A percentile compares a stretch with the other conserved stretches of the same genome.
Conservation (phyloP, 208 protist species). For the Strigomonas galati region DNA sequence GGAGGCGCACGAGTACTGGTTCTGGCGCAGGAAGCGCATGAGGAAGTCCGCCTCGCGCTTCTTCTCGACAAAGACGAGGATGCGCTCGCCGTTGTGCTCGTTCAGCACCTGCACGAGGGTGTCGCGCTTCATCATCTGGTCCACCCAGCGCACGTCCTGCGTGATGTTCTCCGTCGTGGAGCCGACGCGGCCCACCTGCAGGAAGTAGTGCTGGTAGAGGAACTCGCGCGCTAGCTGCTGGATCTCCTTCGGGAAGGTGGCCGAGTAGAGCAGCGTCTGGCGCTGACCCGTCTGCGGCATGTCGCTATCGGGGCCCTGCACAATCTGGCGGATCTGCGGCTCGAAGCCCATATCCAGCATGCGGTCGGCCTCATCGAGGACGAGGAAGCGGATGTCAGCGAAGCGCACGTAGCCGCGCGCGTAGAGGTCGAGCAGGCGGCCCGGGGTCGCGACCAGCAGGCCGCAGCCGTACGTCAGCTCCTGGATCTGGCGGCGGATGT, state of each 20-base stretch:
- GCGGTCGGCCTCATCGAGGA: constrained; percentile 98
- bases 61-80: constrained; percentile 99
- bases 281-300: constrained; percentile 95
- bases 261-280: constrained; percentile 99
- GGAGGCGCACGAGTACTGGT: constrained; percentile 83
- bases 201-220: constrained; percentile 95
- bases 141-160: constrained; percentile 93
- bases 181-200: constrained; percentile 98
- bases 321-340: constrained; percentile 98
- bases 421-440: constrained; percentile 88
- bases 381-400: constrained; percentile 91
- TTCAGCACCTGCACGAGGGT: constrained; percentile 66
- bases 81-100: constrained; percentile 65
- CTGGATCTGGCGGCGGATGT: constrained; percentile 93
- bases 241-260: constrained; percentile 99
- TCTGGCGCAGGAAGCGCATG: constrained; percentile 90
- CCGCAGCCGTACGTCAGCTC: constrained; percentile 96
- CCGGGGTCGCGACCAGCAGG: constrained; percentile 92
- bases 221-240: constrained; percentile 98
- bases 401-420: constrained; percentile 85
- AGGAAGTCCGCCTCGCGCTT: constrained; percentile 96
- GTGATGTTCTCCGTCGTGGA: constrained; percentile 97
- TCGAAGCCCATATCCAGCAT: constrained; percentile 99
- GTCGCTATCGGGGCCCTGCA: constrained; percentile 93
- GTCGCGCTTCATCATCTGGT: constrained; percentile 81